These are phyloP conservation scores for Turritis glabra DNA, from an alignment of 345 rosid species.

Conservation along the genomic window DNA sequence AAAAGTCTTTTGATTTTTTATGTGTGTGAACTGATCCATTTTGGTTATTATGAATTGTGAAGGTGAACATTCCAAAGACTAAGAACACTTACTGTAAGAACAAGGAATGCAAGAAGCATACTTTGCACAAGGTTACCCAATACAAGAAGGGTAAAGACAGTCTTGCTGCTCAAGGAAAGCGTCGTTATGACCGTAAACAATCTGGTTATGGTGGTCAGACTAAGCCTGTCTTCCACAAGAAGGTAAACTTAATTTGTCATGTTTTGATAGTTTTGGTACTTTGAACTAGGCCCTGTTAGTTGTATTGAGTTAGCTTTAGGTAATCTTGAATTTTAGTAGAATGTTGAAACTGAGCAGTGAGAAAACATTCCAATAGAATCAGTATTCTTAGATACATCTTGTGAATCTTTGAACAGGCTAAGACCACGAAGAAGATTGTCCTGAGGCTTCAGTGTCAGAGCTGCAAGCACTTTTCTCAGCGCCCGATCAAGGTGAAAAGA, in stretches of 20 bases:
- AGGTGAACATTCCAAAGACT: constrained; percentile 89
- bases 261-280: background rate
- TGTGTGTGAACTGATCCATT: background rate
- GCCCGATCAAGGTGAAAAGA: constrained; percentile 56
- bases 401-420: constrained; percentile 45
- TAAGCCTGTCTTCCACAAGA: constrained; percentile 87
- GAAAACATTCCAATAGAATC: background rate
- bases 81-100: constrained; percentile 83
- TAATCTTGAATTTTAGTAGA: no score
- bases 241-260: constrained; percentile 36
- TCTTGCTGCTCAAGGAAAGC: constrained; percentile 80
- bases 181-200: constrained; percentile 82
- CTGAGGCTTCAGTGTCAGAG: constrained; percentile 80
- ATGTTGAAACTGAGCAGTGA: background rate
- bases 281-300: no score
- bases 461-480: constrained; percentile 83
- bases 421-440: constrained; percentile 87
- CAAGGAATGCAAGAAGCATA: constrained; percentile 81
- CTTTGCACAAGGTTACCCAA: constrained; percentile 80
- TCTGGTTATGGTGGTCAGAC: constrained; percentile 91
- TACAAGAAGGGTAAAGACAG: constrained; percentile 88
- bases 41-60: background rate
- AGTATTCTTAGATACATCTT: background rate
- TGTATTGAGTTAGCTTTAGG: background rate
- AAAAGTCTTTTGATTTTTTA: background rate